Evolutionary conservation across 108 stramenopile species (phyloP).

Genomic region (Cyclostephanos tholiformis): DNA sequence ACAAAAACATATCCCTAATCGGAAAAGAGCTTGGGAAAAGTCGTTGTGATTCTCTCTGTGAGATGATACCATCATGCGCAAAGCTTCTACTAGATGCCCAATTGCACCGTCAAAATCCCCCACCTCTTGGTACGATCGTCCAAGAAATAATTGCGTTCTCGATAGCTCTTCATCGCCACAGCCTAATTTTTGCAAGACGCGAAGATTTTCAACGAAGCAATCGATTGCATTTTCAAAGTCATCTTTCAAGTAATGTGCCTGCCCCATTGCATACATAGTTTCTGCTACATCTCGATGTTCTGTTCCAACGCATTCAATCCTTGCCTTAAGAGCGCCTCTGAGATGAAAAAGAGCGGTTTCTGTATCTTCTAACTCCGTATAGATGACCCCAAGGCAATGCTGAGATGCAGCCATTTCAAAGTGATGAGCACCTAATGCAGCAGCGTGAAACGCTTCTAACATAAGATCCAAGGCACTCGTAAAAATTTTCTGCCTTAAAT

Average conservation of each 20-base stretch:
- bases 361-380: slow-evolving; percentile 29
- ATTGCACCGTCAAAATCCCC: slow-evolving; percentile 37
- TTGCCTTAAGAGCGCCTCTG: slow-evolving; percentile 42
- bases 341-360: slow-evolving; percentile 45
- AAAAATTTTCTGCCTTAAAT: slow-evolving; percentile 22
- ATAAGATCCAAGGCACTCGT: slow-evolving; percentile 31
- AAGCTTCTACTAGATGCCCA: slow-evolving; percentile 25
- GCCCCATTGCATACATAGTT: slow-evolving; percentile 38
- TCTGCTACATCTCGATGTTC: slow-evolving; percentile 38
- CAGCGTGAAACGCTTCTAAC: slow-evolving; percentile 29
- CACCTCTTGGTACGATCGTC: slow-evolving; percentile 43
- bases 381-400: slow-evolving; percentile 43
- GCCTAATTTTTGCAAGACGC: slow-evolving; percentile 17
- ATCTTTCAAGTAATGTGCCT: slow-evolving; percentile 49
- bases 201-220: slow-evolving; percentile 48
- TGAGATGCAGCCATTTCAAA: slow-evolving; percentile 47
- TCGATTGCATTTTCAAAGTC: slow-evolving; percentile 39
- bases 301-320: slow-evolving; percentile 39
- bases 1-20: slow-evolving; percentile 45
- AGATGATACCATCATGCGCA: slow-evolving; percentile 20
- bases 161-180: slow-evolving; percentile 23
- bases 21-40: slow-evolving; percentile 45
- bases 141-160: slow-evolving; percentile 42
- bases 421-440: slow-evolving; percentile 24
- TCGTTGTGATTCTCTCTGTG: slow-evolving; percentile 45